Percentiles rank a stretch among this genome's conserved stretches.
Conservation (phyloP, 1,284 basidiomycete species). For the Macrocystidia cucumis region DNA sequence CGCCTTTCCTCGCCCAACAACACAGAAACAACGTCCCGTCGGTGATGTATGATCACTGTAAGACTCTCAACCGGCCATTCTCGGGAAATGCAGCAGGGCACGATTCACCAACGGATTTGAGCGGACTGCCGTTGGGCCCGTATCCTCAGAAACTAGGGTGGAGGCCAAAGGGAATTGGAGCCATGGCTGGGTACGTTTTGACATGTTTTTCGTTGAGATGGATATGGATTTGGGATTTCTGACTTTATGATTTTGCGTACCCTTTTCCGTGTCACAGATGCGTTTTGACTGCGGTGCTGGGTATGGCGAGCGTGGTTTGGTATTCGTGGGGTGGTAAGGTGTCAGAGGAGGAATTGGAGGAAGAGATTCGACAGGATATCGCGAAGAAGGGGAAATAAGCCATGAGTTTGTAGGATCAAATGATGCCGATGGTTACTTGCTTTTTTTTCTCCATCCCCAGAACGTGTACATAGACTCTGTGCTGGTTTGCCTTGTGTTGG, state of each 20-base stretch:
- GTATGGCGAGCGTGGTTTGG: slow-evolving; percentile 78
- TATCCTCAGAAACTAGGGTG: slow-evolving; percentile 72
- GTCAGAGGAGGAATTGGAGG: slow-evolving; percentile 73
- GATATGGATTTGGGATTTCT: no score
- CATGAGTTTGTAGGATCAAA: no score
- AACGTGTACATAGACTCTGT: no score
- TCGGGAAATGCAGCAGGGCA: slow-evolving; percentile 80
- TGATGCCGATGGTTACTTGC: no score
- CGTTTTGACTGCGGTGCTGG: slow-evolving; percentile 75
- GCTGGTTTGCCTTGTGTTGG: no score
- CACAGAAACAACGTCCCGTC: slow-evolving; percentile 41
- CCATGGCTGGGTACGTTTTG: slow-evolving; percentile 62
- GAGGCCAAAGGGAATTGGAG: slow-evolving; percentile 74
- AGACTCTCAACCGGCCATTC: slow-evolving; percentile 43
- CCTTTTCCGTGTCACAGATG: slow-evolving; percentile 33
- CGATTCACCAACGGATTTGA: slow-evolving; percentile 52
- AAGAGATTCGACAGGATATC: slow-evolving; percentile 48
- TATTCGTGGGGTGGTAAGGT: slow-evolving; percentile 65
- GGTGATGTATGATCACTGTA: slow-evolving; percentile 65
- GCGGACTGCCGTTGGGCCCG: slow-evolving; percentile 58
- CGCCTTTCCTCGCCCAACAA: slow-evolving; percentile 57
- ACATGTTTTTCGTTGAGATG: slow-evolving; percentile 1
- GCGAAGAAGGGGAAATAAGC: slow-evolving; percentile 44
- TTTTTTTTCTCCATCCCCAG: no score
- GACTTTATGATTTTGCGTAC: slow-evolving; percentile 4